phyloP scores from a whole-genome alignment of 495 filamentous ascomycete genomes.

The Talaromyces nanjingensis region DNA sequence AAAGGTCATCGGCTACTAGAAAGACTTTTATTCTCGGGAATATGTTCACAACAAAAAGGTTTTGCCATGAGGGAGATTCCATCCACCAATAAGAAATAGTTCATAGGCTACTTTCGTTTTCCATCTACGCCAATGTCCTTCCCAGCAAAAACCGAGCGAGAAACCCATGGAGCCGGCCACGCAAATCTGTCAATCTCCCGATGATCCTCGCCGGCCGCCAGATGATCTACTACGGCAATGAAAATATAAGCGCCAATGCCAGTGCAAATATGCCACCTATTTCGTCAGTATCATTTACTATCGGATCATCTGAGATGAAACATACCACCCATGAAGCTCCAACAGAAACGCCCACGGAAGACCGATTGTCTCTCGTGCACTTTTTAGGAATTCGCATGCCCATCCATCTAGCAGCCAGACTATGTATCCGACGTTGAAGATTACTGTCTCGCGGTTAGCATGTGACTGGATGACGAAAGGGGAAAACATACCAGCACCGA shows the following conservation, averaged over 20 bases:
- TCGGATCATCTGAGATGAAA: neutral
- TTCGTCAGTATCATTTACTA: slow-evolving; percentile 6
- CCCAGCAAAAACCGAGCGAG: neutral
- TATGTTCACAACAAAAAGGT: too few species aligned
- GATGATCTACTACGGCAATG: slow-evolving; percentile 15
- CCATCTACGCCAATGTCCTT: neutral
- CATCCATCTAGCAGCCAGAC: slow-evolving; percentile 22
- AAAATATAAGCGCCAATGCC: slow-evolving; percentile 36
- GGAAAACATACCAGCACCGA: neutral
- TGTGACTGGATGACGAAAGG: too few species aligned
- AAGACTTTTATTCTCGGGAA: too few species aligned
- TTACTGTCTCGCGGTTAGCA: slow-evolving; percentile 15
- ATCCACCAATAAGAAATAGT: too few species aligned
- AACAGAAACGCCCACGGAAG: neutral
- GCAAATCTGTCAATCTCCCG: neutral
- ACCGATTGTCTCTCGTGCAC: slow-evolving; percentile 4
- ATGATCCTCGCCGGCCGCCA: neutral
- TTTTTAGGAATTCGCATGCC: slow-evolving; percentile 16
- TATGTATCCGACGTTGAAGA: slow-evolving; percentile 19
- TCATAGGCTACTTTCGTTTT: neutral
- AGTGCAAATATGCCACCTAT: slow-evolving; percentile 49
- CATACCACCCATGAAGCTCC: neutral
- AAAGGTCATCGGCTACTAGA: too few species aligned
- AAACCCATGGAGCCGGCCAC: neutral
- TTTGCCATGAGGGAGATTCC: too few species aligned